phyloP scores from a whole-genome alignment of 1,284 basidiomycete genomes.

The Melampsora americana region DNA sequence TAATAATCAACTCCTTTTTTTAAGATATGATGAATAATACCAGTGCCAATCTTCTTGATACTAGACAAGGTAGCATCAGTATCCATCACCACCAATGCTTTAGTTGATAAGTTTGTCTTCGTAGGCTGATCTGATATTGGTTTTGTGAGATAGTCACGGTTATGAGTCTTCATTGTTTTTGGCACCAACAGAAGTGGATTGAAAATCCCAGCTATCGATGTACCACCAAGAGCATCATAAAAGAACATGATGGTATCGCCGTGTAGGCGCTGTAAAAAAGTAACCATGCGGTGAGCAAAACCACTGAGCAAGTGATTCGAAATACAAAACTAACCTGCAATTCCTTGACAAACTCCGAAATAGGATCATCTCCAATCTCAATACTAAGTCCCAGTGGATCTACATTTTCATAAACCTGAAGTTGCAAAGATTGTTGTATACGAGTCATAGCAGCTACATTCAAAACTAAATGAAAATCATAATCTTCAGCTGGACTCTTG shows the following conservation, averaged over 20 bases:
- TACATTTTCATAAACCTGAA: background rate
- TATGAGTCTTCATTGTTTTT: slow-evolving; percentile 63
- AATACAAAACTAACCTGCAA: slow-evolving; percentile 10
- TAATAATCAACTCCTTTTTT: slow-evolving; percentile 38
- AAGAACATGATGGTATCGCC: slow-evolving; percentile 77
- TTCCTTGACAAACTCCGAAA: slow-evolving; percentile 32
- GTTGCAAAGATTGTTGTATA: slow-evolving; percentile 34
- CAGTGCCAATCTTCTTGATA: slow-evolving; percentile 21
- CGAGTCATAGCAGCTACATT: slow-evolving; percentile 28
- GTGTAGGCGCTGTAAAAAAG: slow-evolving; percentile 63
- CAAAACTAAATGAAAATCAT: slow-evolving; percentile 37
- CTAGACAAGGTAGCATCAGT: slow-evolving; percentile 6
- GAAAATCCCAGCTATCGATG: slow-evolving; percentile 78
- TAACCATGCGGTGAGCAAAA: background rate
- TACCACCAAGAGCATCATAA: slow-evolving; percentile 77
- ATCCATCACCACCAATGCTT: slow-evolving; percentile 14
- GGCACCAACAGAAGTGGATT: slow-evolving; percentile 63
- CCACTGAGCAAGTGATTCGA: background rate
- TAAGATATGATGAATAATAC: slow-evolving; percentile 27
- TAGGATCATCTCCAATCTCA: slow-evolving; percentile 41
- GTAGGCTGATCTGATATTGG: background rate
- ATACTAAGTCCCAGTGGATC: background rate
- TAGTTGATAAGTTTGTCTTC: background rate
- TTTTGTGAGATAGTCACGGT: slow-evolving; percentile 16
- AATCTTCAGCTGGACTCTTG: slow-evolving; percentile 34